Evolutionary conservation across 352 stramenopile species (phyloP), one percentile per base, ranked within the genome.

Genomic region (Phytophthora quininea): DNA sequence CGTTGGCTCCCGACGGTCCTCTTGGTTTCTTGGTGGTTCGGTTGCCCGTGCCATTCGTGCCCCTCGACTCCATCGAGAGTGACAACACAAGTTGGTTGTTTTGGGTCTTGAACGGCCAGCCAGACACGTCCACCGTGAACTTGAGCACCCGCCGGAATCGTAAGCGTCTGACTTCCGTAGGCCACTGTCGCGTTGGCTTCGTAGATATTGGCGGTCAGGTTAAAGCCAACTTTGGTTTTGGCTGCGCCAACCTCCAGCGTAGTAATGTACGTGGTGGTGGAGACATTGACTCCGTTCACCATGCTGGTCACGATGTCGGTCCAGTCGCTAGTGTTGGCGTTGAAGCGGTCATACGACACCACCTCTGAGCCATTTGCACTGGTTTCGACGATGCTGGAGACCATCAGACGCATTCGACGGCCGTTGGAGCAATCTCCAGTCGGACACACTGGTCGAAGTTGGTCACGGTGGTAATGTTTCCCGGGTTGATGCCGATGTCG

Each of bases 371-470:
- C 59, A 30, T 43, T 37, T 3, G 38, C n/a, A n/a, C 55, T 45
- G 6, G 76, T 9, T 47, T 86, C 77, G 11, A 76, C 68, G 6
- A 86, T 58, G 29, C 69, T 74, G 0, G 55, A 46, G 24, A 83
- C 64, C 7, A 61, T 50, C 31, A 98, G 85, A 63, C 92, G 85
- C 92, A 99, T 98, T 79, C 98, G 98, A 38, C 95, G 98, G 31
- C 86, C 84, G 51, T 91, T 96, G 3, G 79, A 24, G 40, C 86
- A 96, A 42, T 84, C 64, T 14, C 73, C 73, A n/a, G 59, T 67
- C 8, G 79, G 76, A 32, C 79, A 85, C 0, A 88, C 2, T 62
- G 65, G 30, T 61, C 67, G 32, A 87, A 82, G 43, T 75, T 80
- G 40, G 68, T 76, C 0, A 48, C 52, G 0, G 76, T 83, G 49